Evolutionary conservation across 495 filamentous ascomycete genomes (phyloP), one percentile per base, ranked within the genome.

Genomic region (Xanthoparmelia taractica): DNA sequence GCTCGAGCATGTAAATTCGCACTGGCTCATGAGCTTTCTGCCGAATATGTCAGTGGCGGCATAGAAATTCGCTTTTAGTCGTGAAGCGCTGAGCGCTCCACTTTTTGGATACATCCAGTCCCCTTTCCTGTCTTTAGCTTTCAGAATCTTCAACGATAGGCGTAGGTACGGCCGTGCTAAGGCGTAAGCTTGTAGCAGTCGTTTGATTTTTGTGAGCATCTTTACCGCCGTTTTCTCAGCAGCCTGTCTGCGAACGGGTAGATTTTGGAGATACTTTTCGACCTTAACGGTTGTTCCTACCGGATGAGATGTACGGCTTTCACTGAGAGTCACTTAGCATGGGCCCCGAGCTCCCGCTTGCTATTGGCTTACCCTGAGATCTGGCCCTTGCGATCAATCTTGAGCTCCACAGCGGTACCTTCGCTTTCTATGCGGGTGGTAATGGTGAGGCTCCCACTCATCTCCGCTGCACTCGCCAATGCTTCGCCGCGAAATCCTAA

Each of bases 401-500:
- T 80, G 58, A 83, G 67, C 38, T 66, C 74, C 10, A 73, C 73
- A 0, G 85, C 92, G 31, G 87, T 84, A n/a, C 79, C 69, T 65
- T 96, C 88, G 0, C 85, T 80, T 54, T 87, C 83, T 25, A 84
- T 78, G 56, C 87, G 82, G 0, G 94, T 97, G 4, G 80, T 87
- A 40, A 97, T 74, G 1, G 75, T 78, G 59, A 97, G 65, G 4
- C 75, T 65, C 8, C 84, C 79, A 18, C 80, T 88, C 66, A 96
- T 71, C 61, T 90, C 83, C 23, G 84, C 87, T 34, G 83, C 82
- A 71, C 89, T 92, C 1, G 92, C 90, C 57, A 97, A 73, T 13
- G 94, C 92, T 71, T 92, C 85, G 13, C 94, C 94, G 57, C 94
- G 80, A 70, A 98, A 98, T 1, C 94, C 94, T 43, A 96, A 76